Conservation (phyloP, 2,329 filamentous ascomycete species). For the Aureobasidium sp. region DNA sequence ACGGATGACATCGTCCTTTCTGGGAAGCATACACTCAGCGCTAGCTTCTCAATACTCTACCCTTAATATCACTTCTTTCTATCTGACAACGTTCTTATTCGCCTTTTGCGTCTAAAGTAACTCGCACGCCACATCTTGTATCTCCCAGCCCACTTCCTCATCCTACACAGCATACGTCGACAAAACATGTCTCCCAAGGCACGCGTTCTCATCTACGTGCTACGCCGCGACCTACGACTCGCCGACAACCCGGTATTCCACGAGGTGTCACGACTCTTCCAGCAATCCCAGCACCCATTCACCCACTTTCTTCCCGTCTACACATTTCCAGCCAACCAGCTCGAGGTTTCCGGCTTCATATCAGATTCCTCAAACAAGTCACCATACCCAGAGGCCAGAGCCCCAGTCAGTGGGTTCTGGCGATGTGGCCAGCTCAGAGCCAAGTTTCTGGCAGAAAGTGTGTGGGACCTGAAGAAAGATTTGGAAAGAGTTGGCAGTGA, state of each 20-base stretch:
- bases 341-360: conserved; percentile 71
- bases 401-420: conserved; percentile 59
- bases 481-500: conserved; percentile 53
- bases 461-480: conserved; percentile 62
- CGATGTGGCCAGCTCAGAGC: conserved; percentile 64
- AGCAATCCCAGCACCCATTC: conserved; percentile 36
- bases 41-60: neutral
- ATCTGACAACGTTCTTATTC: neutral
- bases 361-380: conserved; percentile 37
- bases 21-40: neutral
- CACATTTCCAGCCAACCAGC: conserved; percentile 59
- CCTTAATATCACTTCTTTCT: neutral
- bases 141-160: neutral
- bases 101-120: neutral
- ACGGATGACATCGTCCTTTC: conserved; percentile 8
- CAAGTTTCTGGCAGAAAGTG: conserved; percentile 62
- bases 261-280: conserved; percentile 40
- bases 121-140: neutral
- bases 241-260: conserved; percentile 68
- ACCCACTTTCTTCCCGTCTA: conserved; percentile 67
- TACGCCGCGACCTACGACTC: conserved; percentile 65
- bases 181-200: conserved; percentile 9
- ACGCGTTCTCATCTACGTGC: conserved; percentile 56
- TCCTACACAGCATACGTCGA: neutral
- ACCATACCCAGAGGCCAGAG: conserved; percentile 62